Base-by-base conservation (phyloP, 805 yeast genomes). In the Priceomyces fermenticarens region DNA sequence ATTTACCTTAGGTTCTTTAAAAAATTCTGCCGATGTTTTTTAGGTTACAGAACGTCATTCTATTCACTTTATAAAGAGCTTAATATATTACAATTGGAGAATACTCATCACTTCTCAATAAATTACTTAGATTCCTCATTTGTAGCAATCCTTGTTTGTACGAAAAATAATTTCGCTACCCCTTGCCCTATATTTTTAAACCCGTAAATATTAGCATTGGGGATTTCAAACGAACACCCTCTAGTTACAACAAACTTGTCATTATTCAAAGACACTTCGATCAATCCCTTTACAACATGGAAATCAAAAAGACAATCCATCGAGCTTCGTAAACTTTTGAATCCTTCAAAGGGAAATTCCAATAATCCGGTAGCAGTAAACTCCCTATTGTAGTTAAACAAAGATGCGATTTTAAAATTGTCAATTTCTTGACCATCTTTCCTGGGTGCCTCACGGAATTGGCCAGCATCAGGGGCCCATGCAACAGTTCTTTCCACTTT, bases 191-290 rank as follows among this genome's bases (percentile, higher is more conserved):
- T 72, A 54, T 87, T 87, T 35, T 72, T 73, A 47, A 89, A 73
- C 12, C 84, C 78, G 60, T 87, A 88, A 32, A 74, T 72, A 55
- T 85, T 86, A 4, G 83, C 84, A 65, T 84, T 77, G 1, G 97
- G 97, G 4, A 90, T 73, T 52, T 85, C 86, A 52, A 89, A 83
- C 3, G 91, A 77, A 39, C 95, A 84, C 1, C 96, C 96, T 41
- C 73, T 67, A 0, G 77, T 72, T 5, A 82, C 84, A 3, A 80
- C 62, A 56, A 89, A 86, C 15, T 66, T 70, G 14, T 70, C 72
- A 4, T 77, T 78, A 13, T 78, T 75, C 3, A 89, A 48, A 1
- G 80, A 76, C 2, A 86, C 90, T 52, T 86, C 87, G 7, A 87
- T 56, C 2, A 74, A 50, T 0, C 97, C 97, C 30, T 72, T 66